These are phyloP conservation scores for Russula dissimulans DNA, from an alignment of 768 basidiomycete genomes.

Conservation along the genomic window DNA sequence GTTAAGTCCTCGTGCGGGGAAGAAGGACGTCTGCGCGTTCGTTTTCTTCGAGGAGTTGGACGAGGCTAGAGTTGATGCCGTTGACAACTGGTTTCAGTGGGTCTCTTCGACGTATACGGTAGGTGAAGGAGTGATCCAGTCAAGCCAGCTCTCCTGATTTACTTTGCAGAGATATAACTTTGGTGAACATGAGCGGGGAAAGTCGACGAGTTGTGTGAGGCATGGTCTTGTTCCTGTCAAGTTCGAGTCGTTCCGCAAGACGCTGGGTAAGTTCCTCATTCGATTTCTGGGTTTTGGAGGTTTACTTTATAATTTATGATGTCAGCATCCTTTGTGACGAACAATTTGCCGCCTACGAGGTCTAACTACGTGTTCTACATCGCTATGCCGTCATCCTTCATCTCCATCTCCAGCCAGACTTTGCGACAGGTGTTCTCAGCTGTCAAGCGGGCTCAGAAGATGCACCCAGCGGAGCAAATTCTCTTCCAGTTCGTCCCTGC, in stretches of 20 bases:
- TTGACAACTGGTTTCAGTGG: conserved; percentile 52
- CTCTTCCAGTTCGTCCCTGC: conserved; percentile 72
- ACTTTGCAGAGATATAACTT: conserved; percentile 47
- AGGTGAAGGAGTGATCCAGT: conserved; percentile 21
- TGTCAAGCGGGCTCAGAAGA: conserved; percentile 46
- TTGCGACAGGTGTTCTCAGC: conserved; percentile 64
- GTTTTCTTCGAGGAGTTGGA: conserved; percentile 59
- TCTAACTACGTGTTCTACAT: conserved; percentile 58
- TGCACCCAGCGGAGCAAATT: conserved; percentile 39
- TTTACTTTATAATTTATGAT: neutral
- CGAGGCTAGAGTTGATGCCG: conserved; percentile 36
- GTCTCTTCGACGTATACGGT: conserved; percentile 53
- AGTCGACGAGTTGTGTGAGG: conserved; percentile 34
- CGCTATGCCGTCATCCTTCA: conserved; percentile 47
- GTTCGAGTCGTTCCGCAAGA: conserved; percentile 66
- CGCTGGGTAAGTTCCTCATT: conserved; percentile 35
- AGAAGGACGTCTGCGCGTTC: conserved; percentile 60
- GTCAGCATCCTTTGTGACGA: conserved; percentile 41
- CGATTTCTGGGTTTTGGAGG: neutral
- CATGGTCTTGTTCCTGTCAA: conserved; percentile 56
- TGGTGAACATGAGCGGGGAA: conserved; percentile 48
- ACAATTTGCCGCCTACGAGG: conserved; percentile 31
- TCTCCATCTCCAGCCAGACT: conserved; percentile 54
- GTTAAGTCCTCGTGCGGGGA: conserved; percentile 57
- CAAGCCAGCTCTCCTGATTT: neutral